phyloP scores from a whole-genome alignment of 805 yeast species.

The Suhomyces prunicola region DNA sequence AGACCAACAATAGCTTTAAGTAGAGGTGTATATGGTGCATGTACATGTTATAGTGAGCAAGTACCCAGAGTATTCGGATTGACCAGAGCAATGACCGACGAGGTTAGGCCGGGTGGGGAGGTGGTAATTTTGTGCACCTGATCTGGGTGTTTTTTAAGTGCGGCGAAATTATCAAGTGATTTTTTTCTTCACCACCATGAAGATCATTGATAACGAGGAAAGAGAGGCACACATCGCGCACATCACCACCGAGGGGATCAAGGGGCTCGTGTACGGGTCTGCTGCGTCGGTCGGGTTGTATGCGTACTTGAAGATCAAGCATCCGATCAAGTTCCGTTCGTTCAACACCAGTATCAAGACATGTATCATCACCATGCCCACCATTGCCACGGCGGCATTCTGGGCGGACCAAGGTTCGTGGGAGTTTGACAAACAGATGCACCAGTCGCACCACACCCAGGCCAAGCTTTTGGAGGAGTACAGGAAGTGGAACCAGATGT shows the following conservation, averaged over 20 bases:
- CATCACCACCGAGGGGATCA: slow-evolving; percentile 34
- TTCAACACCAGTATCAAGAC: slow-evolving; percentile 40
- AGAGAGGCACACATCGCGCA: slow-evolving; percentile 37
- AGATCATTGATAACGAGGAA: slow-evolving; percentile 36
- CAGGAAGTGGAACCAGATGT: slow-evolving; percentile 32
- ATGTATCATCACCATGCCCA: slow-evolving; percentile 37
- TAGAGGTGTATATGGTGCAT: no score
- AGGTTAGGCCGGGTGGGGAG: no score
- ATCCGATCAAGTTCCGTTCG: slow-evolving; percentile 30
- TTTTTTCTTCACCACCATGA: slow-evolving; percentile 21
- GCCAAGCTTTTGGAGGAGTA: slow-evolving; percentile 31
- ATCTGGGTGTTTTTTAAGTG: background rate
- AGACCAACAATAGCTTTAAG: no score
- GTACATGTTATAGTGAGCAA: no score
- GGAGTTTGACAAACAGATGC: slow-evolving; percentile 39
- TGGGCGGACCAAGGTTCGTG: slow-evolving; percentile 45
- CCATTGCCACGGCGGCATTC: slow-evolving; percentile 35
- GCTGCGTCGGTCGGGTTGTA: slow-evolving; percentile 30
- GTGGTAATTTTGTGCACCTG: background rate
- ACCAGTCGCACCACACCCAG: slow-evolving; percentile 27
- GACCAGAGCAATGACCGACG: no score
- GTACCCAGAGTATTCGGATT: no score
- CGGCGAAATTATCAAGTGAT: background rate
- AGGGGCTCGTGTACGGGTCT: slow-evolving; percentile 38
- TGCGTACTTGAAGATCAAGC: slow-evolving; percentile 30